Evolutionary conservation across 2,329 filamentous ascomycete species (phyloP), one percentile per base, ranked within the genome.

Genomic region (Arthroderma sp.): DNA sequence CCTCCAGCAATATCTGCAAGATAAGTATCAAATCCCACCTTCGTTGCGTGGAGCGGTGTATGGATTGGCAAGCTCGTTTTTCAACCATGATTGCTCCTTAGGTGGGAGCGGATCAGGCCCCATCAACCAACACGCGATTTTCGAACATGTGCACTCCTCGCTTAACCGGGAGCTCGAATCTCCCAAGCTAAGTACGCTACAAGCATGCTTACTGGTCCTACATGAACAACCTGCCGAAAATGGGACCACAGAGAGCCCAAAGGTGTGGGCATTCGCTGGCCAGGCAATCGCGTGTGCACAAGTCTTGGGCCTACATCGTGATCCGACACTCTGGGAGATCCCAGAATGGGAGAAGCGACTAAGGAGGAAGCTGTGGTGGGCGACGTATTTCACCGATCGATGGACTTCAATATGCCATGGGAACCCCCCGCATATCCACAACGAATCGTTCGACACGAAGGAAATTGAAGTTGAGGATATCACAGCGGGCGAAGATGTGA

Each of bases 391-490:
- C 31, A 36, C 27, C 1, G 42, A 43, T 15, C 28, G 29, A 38
- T 43, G 42, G 42, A 43, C 42, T 31, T 15, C 42, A 11, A 29
- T 43, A 36, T 36, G 22, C 31, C 34, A 43, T 15, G 42, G 42
- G 8, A 36, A 22, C 27, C 42, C 28, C 11, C 27, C 22, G 4
- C 34, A 43, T 38, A 43, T 43, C 34, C 42, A 38, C 7, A 32
- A 43, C 15, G 22, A 28, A 8, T 33, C 40, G 4, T 42, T 42
- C 31, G 40, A 42, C 11, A 42, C 40, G 7, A 33, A 10, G 11
- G 40, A 42, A 9, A 34, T 42, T 42, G 40, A 42, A 42, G 29
- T 42, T 7, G 40, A 42, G 30, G 40, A 42, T 42, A 30, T 42
- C 15, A 10, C 36, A 27, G 33, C 30, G 4, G 40, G 36, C 11